Base-by-base conservation (phyloP, 139 green algal genomes). In the Pseudopediastrum boryanum region DNA sequence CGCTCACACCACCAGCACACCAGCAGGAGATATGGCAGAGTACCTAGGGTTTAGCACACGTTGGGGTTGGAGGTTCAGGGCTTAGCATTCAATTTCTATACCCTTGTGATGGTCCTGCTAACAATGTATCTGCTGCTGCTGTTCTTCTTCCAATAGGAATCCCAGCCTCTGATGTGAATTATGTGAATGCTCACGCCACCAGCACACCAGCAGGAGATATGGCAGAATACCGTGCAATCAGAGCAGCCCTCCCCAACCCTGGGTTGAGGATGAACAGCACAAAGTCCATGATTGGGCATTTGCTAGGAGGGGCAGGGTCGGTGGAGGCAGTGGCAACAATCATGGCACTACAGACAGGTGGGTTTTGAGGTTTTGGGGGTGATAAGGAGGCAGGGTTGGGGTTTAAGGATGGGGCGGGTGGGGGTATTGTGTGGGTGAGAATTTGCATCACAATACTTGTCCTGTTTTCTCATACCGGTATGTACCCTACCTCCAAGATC, bases 261-360 rank as follows among this genome's bases (percentile, higher is more conserved):
- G 85, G 90, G 38, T 78, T 98, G 58, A 94, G 94, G 75, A 96
- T 99, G 83, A 98, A 99, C 85, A 91, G 84, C 79, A 99, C 96
- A 75, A 99, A 99, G 91, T 95, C 86, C 65, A 99, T 99, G 96
- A 98, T 98, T 52, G 96, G 96, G 0, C 96, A 99, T 84, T 90
- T 93, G 82, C 89, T 99, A 54, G 96, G 96, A 1, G 95, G 94
- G 3, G 96, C 96, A 2, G 95, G 90, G 0, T 96, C 96, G 7
- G 83, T 99, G 78, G 96, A 99, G 84, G 96, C 94, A 19, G 90
- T 99, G 35, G 96, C 96, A 19, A 93, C 89, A 3, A 94, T 99
- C 83, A 94, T 97, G 82, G 96, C 94, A 69, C 98, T 99, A 64
- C 52, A 85, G 62, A 89, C 85, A n/a, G 79, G 83, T 87, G 41